Evolutionary conservation across 2,329 filamentous ascomycete genomes (phyloP), one percentile per base, ranked within the genome.

Genomic region (Talaromyces albobiverticillius): DNA sequence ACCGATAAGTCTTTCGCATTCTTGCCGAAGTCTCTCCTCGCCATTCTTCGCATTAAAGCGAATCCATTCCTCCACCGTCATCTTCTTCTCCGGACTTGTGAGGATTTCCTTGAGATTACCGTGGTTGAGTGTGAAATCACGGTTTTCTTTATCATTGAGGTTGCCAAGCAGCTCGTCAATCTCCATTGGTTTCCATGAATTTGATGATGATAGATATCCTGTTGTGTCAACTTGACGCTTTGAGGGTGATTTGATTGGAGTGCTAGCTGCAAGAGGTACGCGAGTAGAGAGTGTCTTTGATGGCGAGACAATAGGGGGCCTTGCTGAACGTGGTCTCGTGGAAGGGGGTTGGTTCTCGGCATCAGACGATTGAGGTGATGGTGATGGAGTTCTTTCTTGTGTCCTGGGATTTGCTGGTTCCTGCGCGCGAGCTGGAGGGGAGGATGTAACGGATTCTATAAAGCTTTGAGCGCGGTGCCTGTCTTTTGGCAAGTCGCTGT

Each of bases 1-100:
- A 56, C 80, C 82, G 4, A 99, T 90, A 70, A 95, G 82, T 23
- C 83, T 76, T 75, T 97, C 93, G 65, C 91, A 96, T 67, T 95
- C 88, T 32, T 80, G 75, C 65, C 86, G 87, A 53, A 99, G 76
- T 68, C 85, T 86, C 71, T 86, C 83, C 75, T 97, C 92, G 0
- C 89, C 90, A 66, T 86, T 79, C 57, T 82, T 81, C 0, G 94
- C 94, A 61, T 94, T 92, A 71, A 86, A 82, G 55, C 85, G 78
- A 36, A 99, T 88, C 90, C 93, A 99, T 70, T 96, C 86, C 69
- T 96, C 90, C 0, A 97, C 90, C 4, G 86, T 93, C 92, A 99
- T 96, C 34, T 81, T 78, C 76, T 88, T 91, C 75, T 97, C 94
- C 0, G 85, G 82, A 51, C 81, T 88, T 2, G 82, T 87, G 51